A percentile compares a stretch with the other conserved stretches of the same genome.
These are phyloP conservation scores for Coemansia asiatica DNA, from an alignment of 192 early-diverging fungal genomes.

Conservation along the genomic window DNA sequence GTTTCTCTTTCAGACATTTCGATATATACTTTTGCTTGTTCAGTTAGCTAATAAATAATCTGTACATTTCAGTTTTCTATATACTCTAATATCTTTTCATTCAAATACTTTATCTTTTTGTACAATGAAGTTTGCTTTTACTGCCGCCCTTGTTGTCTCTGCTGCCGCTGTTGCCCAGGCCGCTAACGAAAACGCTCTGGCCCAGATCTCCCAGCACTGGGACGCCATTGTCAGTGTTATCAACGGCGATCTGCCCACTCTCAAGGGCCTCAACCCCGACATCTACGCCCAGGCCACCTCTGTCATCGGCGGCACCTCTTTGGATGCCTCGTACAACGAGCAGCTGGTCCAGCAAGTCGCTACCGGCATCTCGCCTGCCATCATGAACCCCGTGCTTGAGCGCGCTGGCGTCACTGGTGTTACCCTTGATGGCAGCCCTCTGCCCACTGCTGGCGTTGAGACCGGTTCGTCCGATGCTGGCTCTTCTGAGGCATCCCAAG, in stretches of 20 bases:
- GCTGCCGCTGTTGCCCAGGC: constrained; percentile 7
- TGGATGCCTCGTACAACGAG: constrained; percentile 31
- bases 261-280: constrained; percentile 37
- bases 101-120: neutral
- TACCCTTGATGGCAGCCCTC: constrained; percentile 40
- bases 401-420: constrained; percentile 46
- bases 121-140: constrained; percentile 42
- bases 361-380: constrained; percentile 42
- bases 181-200: constrained; percentile 27
- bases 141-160: constrained; percentile 21
- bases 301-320: constrained; percentile 40
- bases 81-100: neutral
- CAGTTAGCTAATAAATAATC: neutral
- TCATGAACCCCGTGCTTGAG: constrained; percentile 45
- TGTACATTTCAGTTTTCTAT: neutral
- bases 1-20: neutral
- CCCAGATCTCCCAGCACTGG: constrained; percentile 44
- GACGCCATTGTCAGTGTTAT: constrained; percentile 30
- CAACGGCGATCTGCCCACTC: constrained; percentile 35
- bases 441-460: constrained; percentile 14
- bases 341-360: constrained; percentile 46
- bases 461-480: neutral
- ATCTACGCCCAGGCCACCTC: constrained; percentile 41
- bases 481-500: neutral
- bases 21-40: neutral